phyloP scores from a whole-genome alignment of 2,329 filamentous ascomycete genomes.

The Fusarium protoensiforme region DNA sequence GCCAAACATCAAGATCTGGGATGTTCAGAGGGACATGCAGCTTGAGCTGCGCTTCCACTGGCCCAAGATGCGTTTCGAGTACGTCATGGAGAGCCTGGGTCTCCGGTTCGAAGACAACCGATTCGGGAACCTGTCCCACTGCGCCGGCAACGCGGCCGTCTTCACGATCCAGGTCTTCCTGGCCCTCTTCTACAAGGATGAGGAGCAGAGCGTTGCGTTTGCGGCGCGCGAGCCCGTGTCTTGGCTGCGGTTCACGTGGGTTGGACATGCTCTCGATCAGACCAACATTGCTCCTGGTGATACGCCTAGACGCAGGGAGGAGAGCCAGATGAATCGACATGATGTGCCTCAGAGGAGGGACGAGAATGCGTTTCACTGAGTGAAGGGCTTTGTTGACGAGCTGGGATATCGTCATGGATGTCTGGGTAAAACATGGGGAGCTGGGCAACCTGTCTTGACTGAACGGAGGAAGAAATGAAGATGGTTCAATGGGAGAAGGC shows the following conservation, averaged over 20 bases:
- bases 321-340: constrained; percentile 23
- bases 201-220: constrained; percentile 11
- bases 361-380: constrained; percentile 12
- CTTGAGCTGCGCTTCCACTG: constrained; percentile 14
- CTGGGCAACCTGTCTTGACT: neutral
- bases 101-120: constrained; percentile 27
- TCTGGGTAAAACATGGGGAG: neutral
- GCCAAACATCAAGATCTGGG: constrained; percentile 10
- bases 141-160: constrained; percentile 22
- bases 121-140: constrained; percentile 24
- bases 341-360: constrained; percentile 17
- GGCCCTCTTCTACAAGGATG: constrained; percentile 22
- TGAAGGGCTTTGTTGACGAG: neutral
- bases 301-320: neutral
- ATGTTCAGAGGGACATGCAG: constrained; percentile 7
- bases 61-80: constrained; percentile 7
- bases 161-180: constrained; percentile 20
- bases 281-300: constrained; percentile 21
- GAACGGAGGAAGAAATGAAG: neutral
- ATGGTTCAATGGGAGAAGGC: neutral
- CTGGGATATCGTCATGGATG: neutral
- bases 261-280: constrained; percentile 30
- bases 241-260: constrained; percentile 35
- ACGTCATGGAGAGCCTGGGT: constrained; percentile 26
- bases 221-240: neutral